phyloP scores from a whole-genome alignment of 176 grass and related monocot species.

The Aegilops umbellulata region DNA sequence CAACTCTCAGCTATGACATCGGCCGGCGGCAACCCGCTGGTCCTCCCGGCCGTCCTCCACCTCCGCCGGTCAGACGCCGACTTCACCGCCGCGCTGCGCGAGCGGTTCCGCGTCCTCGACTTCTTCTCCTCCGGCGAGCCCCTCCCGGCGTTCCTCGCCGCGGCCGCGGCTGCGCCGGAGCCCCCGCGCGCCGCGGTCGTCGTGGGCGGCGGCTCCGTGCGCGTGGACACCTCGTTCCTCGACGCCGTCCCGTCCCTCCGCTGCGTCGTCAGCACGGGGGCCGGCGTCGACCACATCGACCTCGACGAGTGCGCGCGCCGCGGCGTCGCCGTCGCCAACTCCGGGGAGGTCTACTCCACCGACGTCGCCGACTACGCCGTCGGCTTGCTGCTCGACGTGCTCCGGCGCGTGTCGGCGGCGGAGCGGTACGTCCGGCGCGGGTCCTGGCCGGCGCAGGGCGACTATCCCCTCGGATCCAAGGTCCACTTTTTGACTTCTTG shows the following conservation, averaged over 20 bases:
- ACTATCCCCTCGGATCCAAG: conserved; percentile 40
- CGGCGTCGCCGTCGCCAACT: conserved; percentile 41
- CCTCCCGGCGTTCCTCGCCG: not conserved
- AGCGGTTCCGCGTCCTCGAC: conserved; percentile 30
- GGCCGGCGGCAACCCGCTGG: not conserved
- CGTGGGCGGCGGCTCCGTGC: not conserved
- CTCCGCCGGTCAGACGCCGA: not conserved
- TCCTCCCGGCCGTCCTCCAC: not conserved
- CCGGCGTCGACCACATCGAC: conserved; percentile 53
- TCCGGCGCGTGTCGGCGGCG: conserved; percentile 30
- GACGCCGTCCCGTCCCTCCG: conserved; percentile 29
- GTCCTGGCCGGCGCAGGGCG: conserved; percentile 20
- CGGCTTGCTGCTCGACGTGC: conserved; percentile 40
- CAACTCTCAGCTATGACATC: not conserved
- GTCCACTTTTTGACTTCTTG: not conserved
- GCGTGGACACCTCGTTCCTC: conserved; percentile 15
- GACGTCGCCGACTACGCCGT: conserved; percentile 52
- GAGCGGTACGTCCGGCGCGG: conserved; percentile 26
- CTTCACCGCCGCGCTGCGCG: conserved; percentile 12
- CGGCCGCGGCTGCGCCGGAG: conserved; percentile 5
- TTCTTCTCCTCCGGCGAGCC: not conserved
- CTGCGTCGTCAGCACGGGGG: conserved; percentile 34
- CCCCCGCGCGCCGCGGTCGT: conserved; percentile 27
- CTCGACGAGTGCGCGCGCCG: conserved; percentile 47
- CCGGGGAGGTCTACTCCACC: conserved; percentile 28